Evolutionary conservation across 2,329 filamentous ascomycete genomes (phyloP).

Genomic region (Fusarium avenaceum): DNA sequence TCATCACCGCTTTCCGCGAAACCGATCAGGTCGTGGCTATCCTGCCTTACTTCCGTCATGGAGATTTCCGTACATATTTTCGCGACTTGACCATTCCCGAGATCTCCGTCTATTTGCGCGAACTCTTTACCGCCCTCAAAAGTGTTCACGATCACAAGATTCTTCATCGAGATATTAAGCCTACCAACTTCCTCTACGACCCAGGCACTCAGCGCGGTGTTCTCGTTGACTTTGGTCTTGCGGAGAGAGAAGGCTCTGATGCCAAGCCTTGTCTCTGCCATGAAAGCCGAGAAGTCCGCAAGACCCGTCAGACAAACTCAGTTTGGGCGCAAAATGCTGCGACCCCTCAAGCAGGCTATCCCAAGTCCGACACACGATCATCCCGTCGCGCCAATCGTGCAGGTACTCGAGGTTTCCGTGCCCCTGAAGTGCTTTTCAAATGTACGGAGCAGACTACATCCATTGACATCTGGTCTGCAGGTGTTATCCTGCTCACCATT

Average conservation of each 20-base stretch:
- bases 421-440: constrained; percentile 96
- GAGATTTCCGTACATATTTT: constrained; percentile 96
- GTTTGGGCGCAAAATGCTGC: constrained; percentile 66
- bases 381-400: constrained; percentile 93
- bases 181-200: constrained; percentile 97
- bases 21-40: constrained; percentile 96
- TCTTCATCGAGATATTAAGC: constrained; percentile 95
- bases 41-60: constrained; percentile 94
- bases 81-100: constrained; percentile 88
- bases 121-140: constrained; percentile 85
- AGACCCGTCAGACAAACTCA: constrained; percentile 69
- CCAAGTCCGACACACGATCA: constrained; percentile 88
- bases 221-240: constrained; percentile 98
- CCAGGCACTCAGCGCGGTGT: constrained; percentile 84
- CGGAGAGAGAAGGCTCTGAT: constrained; percentile 84
- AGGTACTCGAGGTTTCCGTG: constrained; percentile 94
- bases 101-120: constrained; percentile 90
- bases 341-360: constrained; percentile 76
- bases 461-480: constrained; percentile 97
- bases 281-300: constrained; percentile 72
- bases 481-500: constrained; percentile 97
- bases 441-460: constrained; percentile 94
- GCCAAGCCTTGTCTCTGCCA: constrained; percentile 86
- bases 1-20: constrained; percentile 96
- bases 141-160: constrained; percentile 88